These are phyloP conservation scores for Cytospora chrysosperma DNA, from an alignment of 2,329 filamentous ascomycete species.

Conservation along the genomic window DNA sequence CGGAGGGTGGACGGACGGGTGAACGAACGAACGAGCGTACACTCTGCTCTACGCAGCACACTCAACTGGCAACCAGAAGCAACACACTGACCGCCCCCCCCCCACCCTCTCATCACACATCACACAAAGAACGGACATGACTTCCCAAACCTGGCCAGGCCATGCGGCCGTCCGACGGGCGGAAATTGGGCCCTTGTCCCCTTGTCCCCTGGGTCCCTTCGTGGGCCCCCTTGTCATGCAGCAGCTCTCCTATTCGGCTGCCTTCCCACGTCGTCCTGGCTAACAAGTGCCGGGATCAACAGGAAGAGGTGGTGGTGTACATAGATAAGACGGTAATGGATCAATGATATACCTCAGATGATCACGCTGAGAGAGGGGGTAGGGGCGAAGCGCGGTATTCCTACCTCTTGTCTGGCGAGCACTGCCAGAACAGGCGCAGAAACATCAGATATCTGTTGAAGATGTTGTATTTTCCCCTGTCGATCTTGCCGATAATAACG, in stretches of 20 bases:
- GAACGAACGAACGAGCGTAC: no score
- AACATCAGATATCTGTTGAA: neutral
- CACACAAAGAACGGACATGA: constrained; percentile 7
- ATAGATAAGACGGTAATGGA: neutral
- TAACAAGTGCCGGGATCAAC: neutral
- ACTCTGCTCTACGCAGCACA: neutral
- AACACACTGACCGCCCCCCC: constrained; percentile 17
- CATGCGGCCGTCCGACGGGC: constrained; percentile 6
- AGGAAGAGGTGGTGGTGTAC: neutral
- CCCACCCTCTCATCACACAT: constrained; percentile 13
- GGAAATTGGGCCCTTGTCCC: constrained; percentile 15
- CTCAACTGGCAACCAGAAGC: neutral
- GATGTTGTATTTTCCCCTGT: neutral
- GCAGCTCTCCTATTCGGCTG: constrained; percentile 15
- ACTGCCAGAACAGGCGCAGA: neutral
- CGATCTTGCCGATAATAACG: neutral
- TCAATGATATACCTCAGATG: neutral
- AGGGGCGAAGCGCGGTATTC: no score
- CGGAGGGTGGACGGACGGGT: neutral
- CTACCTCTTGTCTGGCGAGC: neutral
- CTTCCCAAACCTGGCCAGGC: constrained; percentile 8
- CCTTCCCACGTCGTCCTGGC: neutral
- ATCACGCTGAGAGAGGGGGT: neutral
- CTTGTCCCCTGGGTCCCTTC: neutral
- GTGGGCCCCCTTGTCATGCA: neutral